Conservation (phyloP, 2,329 filamentous ascomycete species). For the Aspergillus brunneoviolaceus region DNA sequence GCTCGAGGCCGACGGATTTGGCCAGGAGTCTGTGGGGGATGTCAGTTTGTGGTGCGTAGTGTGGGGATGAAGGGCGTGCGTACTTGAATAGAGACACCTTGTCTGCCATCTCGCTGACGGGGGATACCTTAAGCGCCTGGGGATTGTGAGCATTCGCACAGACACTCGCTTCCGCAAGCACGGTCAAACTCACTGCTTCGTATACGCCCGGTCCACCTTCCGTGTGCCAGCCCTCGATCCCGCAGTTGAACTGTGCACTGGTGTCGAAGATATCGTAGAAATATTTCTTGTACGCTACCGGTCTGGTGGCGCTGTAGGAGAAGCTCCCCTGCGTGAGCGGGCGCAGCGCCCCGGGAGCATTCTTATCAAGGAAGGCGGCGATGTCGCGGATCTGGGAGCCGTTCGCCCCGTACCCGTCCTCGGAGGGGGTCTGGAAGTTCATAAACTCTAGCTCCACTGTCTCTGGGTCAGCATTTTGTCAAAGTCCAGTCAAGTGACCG, state of each 20-base stretch:
- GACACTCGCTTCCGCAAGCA: background rate
- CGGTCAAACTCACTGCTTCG: constrained; percentile 63
- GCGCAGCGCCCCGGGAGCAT: constrained; percentile 69
- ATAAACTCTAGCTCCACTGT: constrained; percentile 85
- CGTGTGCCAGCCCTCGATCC: constrained; percentile 90
- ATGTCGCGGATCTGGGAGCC: constrained; percentile 78
- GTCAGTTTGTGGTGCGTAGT: constrained; percentile 2
- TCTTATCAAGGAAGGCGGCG: constrained; percentile 69
- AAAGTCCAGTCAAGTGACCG: too few relatives aligned
- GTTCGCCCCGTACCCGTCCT: constrained; percentile 52
- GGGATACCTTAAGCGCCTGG: constrained; percentile 76
- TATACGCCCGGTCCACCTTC: constrained; percentile 90
- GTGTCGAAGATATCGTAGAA: constrained; percentile 83
- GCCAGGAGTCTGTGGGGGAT: constrained; percentile 62
- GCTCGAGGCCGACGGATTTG: constrained; percentile 79
- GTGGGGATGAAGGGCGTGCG: background rate
- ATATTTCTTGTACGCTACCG: constrained; percentile 84
- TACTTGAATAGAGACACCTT: constrained; percentile 85
- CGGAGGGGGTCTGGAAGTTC: constrained; percentile 30
- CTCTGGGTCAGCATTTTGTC: background rate
- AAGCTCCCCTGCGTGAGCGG: constrained; percentile 92
- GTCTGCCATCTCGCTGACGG: constrained; percentile 85
- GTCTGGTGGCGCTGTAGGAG: constrained; percentile 81
- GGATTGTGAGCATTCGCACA: background rate
- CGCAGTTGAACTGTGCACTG: constrained; percentile 71